Conservation (phyloP, 257 asterid species). For the Nyctanthes arbortristis region DNA sequence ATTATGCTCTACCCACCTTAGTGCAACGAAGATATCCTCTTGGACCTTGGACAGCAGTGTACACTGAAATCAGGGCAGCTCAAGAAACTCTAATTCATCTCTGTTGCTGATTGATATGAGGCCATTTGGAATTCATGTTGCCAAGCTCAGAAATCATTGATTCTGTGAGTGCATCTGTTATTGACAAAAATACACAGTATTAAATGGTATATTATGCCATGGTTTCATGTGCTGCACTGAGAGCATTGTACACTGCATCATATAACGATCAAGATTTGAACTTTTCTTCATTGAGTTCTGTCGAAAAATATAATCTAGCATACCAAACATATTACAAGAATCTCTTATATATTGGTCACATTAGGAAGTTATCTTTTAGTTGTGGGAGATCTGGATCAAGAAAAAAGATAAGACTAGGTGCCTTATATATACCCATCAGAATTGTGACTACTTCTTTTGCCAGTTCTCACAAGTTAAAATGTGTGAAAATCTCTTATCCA, state of each 20-base stretch:
- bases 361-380: background rate
- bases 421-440: background rate
- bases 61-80: background rate
- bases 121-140: background rate
- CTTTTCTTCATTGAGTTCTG: background rate
- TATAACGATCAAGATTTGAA: background rate
- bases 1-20: background rate
- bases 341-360: background rate
- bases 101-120: background rate
- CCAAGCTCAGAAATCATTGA: slow-evolving; percentile 7
- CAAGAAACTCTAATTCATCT: slow-evolving; percentile 1
- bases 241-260: background rate
- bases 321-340: background rate
- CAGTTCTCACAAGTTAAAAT: background rate
- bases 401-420: background rate
- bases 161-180: background rate
- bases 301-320: background rate
- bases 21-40: background rate
- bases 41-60: background rate
- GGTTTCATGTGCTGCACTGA: background rate
- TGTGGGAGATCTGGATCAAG: background rate
- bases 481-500: background rate
- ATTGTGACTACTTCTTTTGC: background rate
- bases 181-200: slow-evolving; percentile 5
- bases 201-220: background rate